A percentile compares a stretch with the other conserved stretches of the same genome.
phyloP scores from a whole-genome alignment of 1,139 yeast genomes.

The Arxiozyma slooffiae region DNA sequence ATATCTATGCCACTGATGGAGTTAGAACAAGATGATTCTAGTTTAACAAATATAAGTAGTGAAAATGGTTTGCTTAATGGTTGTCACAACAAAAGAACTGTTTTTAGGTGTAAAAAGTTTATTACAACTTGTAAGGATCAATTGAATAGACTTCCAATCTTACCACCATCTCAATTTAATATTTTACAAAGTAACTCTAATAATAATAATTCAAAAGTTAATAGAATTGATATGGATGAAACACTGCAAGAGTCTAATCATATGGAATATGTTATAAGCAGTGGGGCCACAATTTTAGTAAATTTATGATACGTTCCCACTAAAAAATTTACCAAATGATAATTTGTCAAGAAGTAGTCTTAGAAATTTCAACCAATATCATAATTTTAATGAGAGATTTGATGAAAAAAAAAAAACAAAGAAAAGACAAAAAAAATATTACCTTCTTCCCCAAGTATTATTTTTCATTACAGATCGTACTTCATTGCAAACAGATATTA shows the following conservation, averaged over 20 bases:
- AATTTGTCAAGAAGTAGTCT: background rate
- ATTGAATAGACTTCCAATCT: constrained; percentile 10
- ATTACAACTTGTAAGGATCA: constrained; percentile 10
- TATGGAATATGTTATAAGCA: constrained; percentile 2
- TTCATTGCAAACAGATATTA: background rate
- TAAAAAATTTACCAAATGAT: background rate
- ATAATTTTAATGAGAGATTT: constrained; percentile 8
- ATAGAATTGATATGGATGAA: background rate
- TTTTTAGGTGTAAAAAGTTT: background rate
- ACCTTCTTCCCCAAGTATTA: constrained; percentile 29
- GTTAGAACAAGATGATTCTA: constrained; percentile 11
- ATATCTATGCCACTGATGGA: constrained; percentile 29
- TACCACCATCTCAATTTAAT: constrained; percentile 3
- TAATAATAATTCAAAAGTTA: background rate
- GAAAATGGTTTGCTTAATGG: background rate
- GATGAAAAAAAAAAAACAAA: constrained; percentile 14
- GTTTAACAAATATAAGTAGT: constrained; percentile 8
- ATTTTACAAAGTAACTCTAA: background rate
- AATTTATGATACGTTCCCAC: constrained; percentile 7
- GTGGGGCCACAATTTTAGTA: constrained; percentile 9
- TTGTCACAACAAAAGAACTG: background rate
- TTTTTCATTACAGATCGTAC: constrained; percentile 19
- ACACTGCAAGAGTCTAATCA: background rate
- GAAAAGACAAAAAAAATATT: constrained; percentile 18
- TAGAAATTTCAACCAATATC: background rate